Evolutionary conservation across 2,329 filamentous ascomycete species (phyloP).

Genomic region (Aspergillus sp.): DNA sequence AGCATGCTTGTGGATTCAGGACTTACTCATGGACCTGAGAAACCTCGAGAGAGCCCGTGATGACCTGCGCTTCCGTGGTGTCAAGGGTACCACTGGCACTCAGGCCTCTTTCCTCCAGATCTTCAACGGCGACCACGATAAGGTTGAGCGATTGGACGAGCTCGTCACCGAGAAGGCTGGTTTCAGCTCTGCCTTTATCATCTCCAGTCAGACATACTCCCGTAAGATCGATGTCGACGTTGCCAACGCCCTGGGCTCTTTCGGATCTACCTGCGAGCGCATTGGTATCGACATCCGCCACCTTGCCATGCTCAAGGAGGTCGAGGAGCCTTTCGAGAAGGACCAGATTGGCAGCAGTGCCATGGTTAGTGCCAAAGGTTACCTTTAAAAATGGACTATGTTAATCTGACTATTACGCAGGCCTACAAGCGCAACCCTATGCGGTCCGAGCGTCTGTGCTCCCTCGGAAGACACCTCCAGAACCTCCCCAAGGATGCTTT

Average conservation of each 20-base stretch:
- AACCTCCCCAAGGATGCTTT: slow-evolving; percentile 53
- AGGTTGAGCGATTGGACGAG: slow-evolving; percentile 59
- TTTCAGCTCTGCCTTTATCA: slow-evolving; percentile 56
- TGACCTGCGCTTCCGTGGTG: slow-evolving; percentile 70
- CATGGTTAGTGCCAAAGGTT: slow-evolving; percentile 35
- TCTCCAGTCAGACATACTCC: slow-evolving; percentile 70
- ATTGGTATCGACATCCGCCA: slow-evolving; percentile 73
- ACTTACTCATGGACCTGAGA: slow-evolving; percentile 69
- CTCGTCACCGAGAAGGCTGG: slow-evolving; percentile 63
- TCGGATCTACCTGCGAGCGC: slow-evolving; percentile 73
- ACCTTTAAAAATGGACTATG: not conserved
- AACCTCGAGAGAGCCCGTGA: slow-evolving; percentile 65
- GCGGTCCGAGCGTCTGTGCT: slow-evolving; percentile 57
- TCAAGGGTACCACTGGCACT: slow-evolving; percentile 68
- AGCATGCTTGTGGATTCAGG: slow-evolving; percentile 70
- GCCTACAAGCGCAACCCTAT: slow-evolving; percentile 62
- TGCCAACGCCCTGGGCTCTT: slow-evolving; percentile 72
- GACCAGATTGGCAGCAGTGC: slow-evolving; percentile 69
- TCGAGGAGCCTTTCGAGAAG: slow-evolving; percentile 79
- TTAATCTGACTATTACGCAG: slow-evolving; percentile 37
- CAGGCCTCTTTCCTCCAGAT: slow-evolving; percentile 74
- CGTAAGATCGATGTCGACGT: slow-evolving; percentile 78
- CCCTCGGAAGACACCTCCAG: slow-evolving; percentile 52
- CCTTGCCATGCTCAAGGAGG: slow-evolving; percentile 71
- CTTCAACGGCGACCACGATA: slow-evolving; percentile 56